These are phyloP conservation scores for Yamadazyma buinensis DNA, from an alignment of 1,139 yeast genomes.

Conservation along the genomic window DNA sequence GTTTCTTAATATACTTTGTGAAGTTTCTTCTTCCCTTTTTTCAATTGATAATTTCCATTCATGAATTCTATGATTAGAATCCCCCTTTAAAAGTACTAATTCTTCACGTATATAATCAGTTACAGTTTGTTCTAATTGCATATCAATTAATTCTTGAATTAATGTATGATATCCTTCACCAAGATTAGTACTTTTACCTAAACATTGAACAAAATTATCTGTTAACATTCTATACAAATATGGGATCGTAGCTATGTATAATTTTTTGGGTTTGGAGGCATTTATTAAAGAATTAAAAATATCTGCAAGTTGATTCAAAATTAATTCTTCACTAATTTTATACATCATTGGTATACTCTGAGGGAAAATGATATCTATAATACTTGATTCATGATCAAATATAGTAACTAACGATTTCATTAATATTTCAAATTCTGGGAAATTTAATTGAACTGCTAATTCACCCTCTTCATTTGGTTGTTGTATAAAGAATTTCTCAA, in stretches of 20 bases:
- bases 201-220: constrained; percentile 20
- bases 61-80: constrained; percentile 23
- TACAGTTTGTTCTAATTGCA: constrained; percentile 43
- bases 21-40: constrained; percentile 38
- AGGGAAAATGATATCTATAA: constrained; percentile 41
- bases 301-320: constrained; percentile 39
- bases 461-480: constrained; percentile 10
- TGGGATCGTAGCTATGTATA: constrained; percentile 31
- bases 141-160: constrained; percentile 41
- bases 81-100: constrained; percentile 25
- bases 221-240: constrained; percentile 27
- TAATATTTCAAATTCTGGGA: constrained; percentile 18
- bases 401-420: constrained; percentile 24
- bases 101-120: constrained; percentile 52
- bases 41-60: constrained; percentile 35
- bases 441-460: not conserved
- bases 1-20: constrained; percentile 35
- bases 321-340: constrained; percentile 44
- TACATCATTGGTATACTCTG: constrained; percentile 44
- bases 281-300: constrained; percentile 29
- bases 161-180: constrained; percentile 31
- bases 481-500: constrained; percentile 9
- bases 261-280: constrained; percentile 22
- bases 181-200: constrained; percentile 28
- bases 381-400: constrained; percentile 33